Conservation (phyloP, 176 grass and related monocot species). For the Pontederia crassipes region DNA sequence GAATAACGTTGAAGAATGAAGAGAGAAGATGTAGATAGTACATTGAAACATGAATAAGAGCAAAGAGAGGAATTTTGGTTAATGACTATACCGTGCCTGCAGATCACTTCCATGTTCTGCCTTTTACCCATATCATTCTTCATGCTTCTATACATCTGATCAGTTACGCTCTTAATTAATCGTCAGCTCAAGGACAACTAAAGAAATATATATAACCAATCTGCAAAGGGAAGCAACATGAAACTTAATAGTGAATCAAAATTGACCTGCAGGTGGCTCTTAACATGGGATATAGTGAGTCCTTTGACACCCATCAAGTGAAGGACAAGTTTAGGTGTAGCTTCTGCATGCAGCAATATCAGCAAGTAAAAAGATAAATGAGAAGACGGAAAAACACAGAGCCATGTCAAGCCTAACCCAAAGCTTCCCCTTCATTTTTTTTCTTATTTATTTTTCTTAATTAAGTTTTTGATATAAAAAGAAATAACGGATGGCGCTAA, state of each 20-base stretch:
- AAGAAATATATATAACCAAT: background rate
- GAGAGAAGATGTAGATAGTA: too few species aligned
- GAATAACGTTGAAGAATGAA: too few species aligned
- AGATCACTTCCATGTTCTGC: too few species aligned
- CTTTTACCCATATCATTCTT: slow-evolving; percentile 40
- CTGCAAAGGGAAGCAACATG: background rate
- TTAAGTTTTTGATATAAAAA: background rate
- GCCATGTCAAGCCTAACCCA: background rate
- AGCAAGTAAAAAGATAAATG: background rate
- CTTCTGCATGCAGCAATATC: slow-evolving; percentile 28
- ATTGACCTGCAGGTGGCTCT: slow-evolving; percentile 84
- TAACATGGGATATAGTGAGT: slow-evolving; percentile 86
- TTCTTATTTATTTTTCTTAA: background rate
- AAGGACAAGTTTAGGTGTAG: slow-evolving; percentile 87
- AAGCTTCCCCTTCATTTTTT: background rate
- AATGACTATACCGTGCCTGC: slow-evolving; percentile 47
- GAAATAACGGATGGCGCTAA: background rate
- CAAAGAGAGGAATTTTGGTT: too few species aligned
- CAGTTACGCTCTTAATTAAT: too few species aligned
- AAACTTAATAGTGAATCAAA: background rate
- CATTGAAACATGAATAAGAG: too few species aligned
- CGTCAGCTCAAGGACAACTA: background rate
- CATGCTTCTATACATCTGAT: slow-evolving; percentile 93
- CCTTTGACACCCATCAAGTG: slow-evolving; percentile 73
- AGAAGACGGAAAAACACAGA: background rate